These are phyloP conservation scores for Paecilomyces sp. DNA, from an alignment of 2,329 filamentous ascomycete genomes.

Conservation along the genomic window DNA sequence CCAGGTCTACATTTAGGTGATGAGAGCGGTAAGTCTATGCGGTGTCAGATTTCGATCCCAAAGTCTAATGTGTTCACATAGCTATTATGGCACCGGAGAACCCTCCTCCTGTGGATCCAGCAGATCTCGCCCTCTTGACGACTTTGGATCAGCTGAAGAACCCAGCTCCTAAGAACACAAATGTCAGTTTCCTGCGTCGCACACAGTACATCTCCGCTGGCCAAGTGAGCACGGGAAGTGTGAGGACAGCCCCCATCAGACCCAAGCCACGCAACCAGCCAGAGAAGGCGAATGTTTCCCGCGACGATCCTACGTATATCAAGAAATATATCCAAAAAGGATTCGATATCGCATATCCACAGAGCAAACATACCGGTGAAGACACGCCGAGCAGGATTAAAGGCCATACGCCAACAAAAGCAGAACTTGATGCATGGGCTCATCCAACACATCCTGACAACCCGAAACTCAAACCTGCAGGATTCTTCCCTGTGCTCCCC, in stretches of 20 bases:
- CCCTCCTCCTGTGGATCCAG: conserved; percentile 66
- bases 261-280: conserved; percentile 14
- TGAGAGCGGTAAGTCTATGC: conserved; percentile 64
- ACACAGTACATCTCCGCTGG: conserved; percentile 76
- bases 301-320: conserved; percentile 55
- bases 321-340: conserved; percentile 55
- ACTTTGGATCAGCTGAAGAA: conserved; percentile 81
- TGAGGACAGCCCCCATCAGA: conserved; percentile 17
- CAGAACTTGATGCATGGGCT: conserved; percentile 54
- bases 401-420: conserved; percentile 46
- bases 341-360: conserved; percentile 58
- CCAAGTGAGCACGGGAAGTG: conserved; percentile 25
- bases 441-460: conserved; percentile 54
- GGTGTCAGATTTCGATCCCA: conserved; percentile 3
- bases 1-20: conserved; percentile 92
- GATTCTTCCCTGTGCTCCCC: conserved; percentile 54
- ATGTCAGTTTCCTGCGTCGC: conserved; percentile 87
- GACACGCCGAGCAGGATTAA: conserved; percentile 48
- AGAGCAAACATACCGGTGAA: conserved; percentile 52
- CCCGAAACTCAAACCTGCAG: conserved; percentile 49
- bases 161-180: conserved; percentile 64
- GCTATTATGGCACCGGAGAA: conserved; percentile 75
- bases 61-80: conserved; percentile 31
- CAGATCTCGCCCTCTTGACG: conserved; percentile 76
- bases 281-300: conserved; percentile 29